Evolutionary conservation across 1,284 basidiomycete genomes (phyloP).

Genomic region (Marasmius fiardii): DNA sequence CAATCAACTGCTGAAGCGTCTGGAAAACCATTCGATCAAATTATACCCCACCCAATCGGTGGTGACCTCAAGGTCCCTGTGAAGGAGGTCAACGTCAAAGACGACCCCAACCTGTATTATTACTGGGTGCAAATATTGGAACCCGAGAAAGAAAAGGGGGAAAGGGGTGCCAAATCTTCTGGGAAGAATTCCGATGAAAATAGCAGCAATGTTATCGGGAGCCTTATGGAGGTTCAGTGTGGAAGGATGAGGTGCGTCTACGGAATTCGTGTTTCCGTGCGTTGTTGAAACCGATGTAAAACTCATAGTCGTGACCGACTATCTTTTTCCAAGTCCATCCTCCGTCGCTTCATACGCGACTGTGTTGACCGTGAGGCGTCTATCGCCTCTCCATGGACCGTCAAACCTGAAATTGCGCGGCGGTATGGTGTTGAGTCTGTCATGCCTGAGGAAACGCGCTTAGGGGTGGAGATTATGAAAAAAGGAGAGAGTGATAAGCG

Average conservation of each 20-base stretch:
- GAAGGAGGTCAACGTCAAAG: constrained; percentile 69
- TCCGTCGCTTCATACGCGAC: constrained; percentile 94
- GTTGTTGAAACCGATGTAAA: constrained; percentile 4
- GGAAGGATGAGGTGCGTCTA: constrained; percentile 72
- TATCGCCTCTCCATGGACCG: constrained; percentile 92
- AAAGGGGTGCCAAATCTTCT: constrained; percentile 50
- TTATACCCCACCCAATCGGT: constrained; percentile 67
- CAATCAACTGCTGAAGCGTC: constrained; percentile 28
- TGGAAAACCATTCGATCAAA: constrained; percentile 30
- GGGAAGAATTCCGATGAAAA: constrained; percentile 56
- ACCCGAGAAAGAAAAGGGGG: constrained; percentile 66
- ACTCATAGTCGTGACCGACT: constrained; percentile 82
- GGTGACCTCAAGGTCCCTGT: constrained; percentile 75
- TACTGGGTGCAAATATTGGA: constrained; percentile 88
- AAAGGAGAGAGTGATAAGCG: constrained; percentile 88
- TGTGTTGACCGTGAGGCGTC: constrained; percentile 89
- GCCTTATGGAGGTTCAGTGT: constrained; percentile 80
- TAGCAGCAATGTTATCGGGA: constrained; percentile 52
- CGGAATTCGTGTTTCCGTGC: background rate
- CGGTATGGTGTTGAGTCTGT: constrained; percentile 81
- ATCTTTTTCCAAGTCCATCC: constrained; percentile 93
- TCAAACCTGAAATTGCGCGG: constrained; percentile 81
- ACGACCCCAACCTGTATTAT: constrained; percentile 82
- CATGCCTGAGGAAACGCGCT: constrained; percentile 83
- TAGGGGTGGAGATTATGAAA: constrained; percentile 76